Evolutionary conservation across 2,329 filamentous ascomycete species (phyloP), one percentile per base, ranked within the genome.

Genomic region (Colletotrichum ledebouriae): DNA sequence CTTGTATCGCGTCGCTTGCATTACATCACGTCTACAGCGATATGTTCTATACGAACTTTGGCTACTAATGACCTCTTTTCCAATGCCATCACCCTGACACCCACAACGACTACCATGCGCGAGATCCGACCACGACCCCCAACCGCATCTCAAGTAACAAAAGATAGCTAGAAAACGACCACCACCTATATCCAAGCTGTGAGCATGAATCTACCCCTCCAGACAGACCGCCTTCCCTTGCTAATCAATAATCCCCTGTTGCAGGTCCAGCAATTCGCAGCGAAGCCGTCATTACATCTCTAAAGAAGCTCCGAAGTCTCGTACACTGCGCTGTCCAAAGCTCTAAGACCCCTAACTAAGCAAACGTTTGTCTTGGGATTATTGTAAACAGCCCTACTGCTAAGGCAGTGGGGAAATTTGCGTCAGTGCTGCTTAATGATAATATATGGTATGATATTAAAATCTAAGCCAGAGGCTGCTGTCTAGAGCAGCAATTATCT

Each of bases 241-340:
- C 44, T 47, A 13, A 47, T 22, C 15, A 25, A 47, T 13, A 0
- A 0, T 47, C 2, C n/a, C 0, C 44, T 47, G 0, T 0, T 12
- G 0, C 44, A 47, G 44, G 44, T 47, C 17, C 44, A 47, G 44
- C 44, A 47, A 5, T 47, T 47, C 0, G 44, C 17, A 47, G 44
- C 20, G 0, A 25, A 12, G 44, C 44, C 11, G 44, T 47, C 0
- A 4, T 47, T 0, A 47, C 44, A 12, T 47, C 44, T 22, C 44
- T 22, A 11, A 47, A 11, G 10, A 47, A 25, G 20, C 44, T 47
- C 0, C 10, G 0, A 6, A 11, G 0, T 22, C 1, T 47, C 1
- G 10, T 47, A 0, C 11, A 47, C 9, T 0, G 15, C 44, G 10
- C 0, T 4, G 11, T 47, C 0, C 2, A 22, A 6, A 15, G 10